phyloP scores from a whole-genome alignment of 2,329 filamentous ascomycete species.

The Shiraia bambusicola region DNA sequence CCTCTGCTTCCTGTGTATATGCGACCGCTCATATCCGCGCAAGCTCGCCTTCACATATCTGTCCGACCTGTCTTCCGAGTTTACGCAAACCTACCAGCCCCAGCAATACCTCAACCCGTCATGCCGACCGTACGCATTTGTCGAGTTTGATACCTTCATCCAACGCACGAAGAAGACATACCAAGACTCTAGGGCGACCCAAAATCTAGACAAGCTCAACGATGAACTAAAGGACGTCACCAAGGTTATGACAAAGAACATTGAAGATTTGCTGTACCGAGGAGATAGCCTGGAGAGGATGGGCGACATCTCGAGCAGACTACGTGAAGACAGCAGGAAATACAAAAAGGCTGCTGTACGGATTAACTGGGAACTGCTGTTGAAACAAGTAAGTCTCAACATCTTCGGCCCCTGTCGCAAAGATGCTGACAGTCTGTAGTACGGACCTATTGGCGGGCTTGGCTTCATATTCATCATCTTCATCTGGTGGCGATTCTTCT shows the following conservation, averaged over 20 bases:
- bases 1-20: constrained; percentile 90
- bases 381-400: constrained; percentile 71
- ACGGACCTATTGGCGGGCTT: constrained; percentile 83
- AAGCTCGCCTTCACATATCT: constrained; percentile 99
- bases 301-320: constrained; percentile 86
- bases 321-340: constrained; percentile 92
- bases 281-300: constrained; percentile 94
- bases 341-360: constrained; percentile 88
- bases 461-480: constrained; percentile 82
- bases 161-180: constrained; percentile 90
- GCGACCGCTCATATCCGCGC: constrained; percentile 89
- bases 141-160: constrained; percentile 98
- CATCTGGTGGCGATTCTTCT: constrained; percentile 93
- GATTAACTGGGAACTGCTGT: constrained; percentile 95
- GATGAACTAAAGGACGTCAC: constrained; percentile 97
- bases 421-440: constrained; percentile 51
- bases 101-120: constrained; percentile 71
- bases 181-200: constrained; percentile 83
- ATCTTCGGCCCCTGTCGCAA: background rate
- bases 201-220: constrained; percentile 93
- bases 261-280: constrained; percentile 93
- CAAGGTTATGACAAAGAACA: constrained; percentile 99
- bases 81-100: constrained; percentile 78
- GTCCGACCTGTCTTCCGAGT: constrained; percentile 85
- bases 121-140: constrained; percentile 90